Base-by-base conservation (phyloP, 441 rosid genomes). In the Biscutella auriculata region DNA sequence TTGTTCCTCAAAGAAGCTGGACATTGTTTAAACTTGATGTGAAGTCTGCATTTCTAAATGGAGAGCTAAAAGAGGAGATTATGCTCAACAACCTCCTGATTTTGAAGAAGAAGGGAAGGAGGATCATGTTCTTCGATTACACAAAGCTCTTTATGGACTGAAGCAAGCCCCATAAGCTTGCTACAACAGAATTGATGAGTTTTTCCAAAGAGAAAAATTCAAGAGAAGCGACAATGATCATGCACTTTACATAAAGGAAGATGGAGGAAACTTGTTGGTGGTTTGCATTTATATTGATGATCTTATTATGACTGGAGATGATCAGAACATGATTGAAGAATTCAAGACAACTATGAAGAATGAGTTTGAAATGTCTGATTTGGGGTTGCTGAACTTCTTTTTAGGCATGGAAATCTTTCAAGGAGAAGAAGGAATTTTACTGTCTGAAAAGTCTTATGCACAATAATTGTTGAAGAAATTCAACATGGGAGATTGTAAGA, bases 291-390 rank as follows among this genome's bases (percentile, higher is more conserved):
- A 50, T n/a, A 55, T 47, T 5, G 45, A 68, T 60, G 58, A 60
- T 15, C 13, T 67, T 0, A 6, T 59, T 1, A n/a, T 58, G 0
- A 44, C 9, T 0, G 12, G 36, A 4, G 32, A n/a, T 1, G 27
- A 32, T 43, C 3, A 13, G 0, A 0, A 1, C 0, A 11, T 21
- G 4, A 0, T 53, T 0, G 12, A 9, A 0, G 4, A 19, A 0
- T 74, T 67, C 10, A 56, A 56, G 9, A 1, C 0, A 0, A 6
- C 7, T 0, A 49, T 65, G 62, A 26, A 9, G 5, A 5, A 8
- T 0, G 40, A 49, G 3, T 68, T 68, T n/a, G 34, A 64, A 6
- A 63, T 59, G 58, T 47, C 30, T 5, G 29, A 60, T 3, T 10
- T 60, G 1, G 47, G 30, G 0, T 0, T 9, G 3, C 1, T 60